Evolutionary conservation across 208 protist genomes (phyloP).

Genomic region (Leishmania tarentolae): DNA sequence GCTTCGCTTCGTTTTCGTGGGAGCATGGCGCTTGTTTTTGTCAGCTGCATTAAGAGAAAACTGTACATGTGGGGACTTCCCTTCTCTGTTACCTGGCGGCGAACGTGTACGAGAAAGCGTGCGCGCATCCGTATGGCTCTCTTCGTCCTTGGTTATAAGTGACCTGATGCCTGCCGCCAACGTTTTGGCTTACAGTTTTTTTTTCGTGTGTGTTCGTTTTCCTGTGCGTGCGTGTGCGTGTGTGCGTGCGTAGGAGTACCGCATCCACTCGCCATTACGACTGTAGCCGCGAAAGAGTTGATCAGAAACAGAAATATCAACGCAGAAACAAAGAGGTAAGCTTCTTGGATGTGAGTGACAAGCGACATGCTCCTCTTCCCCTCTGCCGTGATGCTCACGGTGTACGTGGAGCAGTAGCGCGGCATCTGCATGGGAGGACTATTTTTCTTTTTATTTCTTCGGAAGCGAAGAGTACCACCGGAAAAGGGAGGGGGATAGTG

Average conservation of each 20-base stretch:
- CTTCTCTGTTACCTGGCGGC: background rate
- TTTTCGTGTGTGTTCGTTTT: background rate
- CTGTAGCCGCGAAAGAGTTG: background rate
- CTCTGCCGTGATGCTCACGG: background rate
- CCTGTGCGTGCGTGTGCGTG: background rate
- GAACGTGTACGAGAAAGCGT: background rate
- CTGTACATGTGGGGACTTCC: background rate
- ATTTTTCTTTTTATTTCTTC: too few relatives aligned
- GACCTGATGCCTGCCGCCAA: background rate
- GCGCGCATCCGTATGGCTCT: background rate
- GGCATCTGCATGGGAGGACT: background rate
- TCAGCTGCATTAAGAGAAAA: background rate
- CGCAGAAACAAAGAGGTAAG: background rate
- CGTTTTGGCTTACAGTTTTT: background rate
- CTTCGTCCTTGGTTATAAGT: background rate
- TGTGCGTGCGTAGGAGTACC: background rate
- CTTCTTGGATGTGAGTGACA: background rate
- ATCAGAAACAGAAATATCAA: background rate
- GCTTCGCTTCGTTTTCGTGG: background rate
- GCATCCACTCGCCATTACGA: background rate
- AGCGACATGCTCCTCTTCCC: background rate
- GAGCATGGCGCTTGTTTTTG: background rate
- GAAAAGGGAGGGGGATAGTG: background rate
- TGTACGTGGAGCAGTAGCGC: background rate
- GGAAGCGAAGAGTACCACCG: background rate